Percentiles rank a stretch among this genome's conserved stretches.
Conservation (phyloP, 2,329 filamentous ascomycete genomes). For the Penicillium hordei region DNA sequence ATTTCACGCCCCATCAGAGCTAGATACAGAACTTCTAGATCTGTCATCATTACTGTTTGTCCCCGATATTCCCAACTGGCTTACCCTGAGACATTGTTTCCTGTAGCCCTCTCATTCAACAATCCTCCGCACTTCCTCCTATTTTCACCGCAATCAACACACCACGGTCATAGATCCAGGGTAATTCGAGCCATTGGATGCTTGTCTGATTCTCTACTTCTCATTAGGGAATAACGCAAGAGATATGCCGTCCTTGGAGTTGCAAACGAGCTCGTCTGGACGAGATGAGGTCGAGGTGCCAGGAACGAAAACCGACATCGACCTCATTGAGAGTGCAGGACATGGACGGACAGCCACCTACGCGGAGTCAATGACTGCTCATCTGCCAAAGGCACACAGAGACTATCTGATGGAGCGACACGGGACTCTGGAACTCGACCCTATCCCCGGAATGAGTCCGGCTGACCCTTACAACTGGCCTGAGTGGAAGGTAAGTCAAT, state of each 20-base stretch:
- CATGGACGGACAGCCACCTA: conserved; percentile 26
- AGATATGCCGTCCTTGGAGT: conserved; percentile 30
- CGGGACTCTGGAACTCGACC: conserved; percentile 57
- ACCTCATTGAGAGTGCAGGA: conserved; percentile 33
- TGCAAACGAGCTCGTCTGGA: conserved; percentile 26
- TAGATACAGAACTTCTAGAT: neutral
- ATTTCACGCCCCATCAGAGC: conserved; percentile 4
- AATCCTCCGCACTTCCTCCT: no score
- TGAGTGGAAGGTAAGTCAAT: conserved; percentile 47
- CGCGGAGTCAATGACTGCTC: conserved; percentile 28
- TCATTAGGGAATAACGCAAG: neutral
- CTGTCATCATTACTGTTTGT: conserved; percentile 1
- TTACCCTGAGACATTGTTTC: no score
- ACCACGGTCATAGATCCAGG: no score
- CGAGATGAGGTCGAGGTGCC: conserved; percentile 13
- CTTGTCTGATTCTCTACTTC: neutral
- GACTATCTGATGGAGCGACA: conserved; percentile 55
- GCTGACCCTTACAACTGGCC: conserved; percentile 61
- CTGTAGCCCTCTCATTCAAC: no score
- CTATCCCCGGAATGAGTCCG: conserved; percentile 51
- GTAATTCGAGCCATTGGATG: neutral
- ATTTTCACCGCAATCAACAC: neutral
- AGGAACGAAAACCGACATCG: conserved; percentile 26
- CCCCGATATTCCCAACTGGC: neutral
- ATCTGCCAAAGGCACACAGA: conserved; percentile 32